Percentiles rank a stretch among this genome's conserved stretches.
phyloP scores from a whole-genome alignment of 306 rosid species.

The Glycine soja region DNA sequence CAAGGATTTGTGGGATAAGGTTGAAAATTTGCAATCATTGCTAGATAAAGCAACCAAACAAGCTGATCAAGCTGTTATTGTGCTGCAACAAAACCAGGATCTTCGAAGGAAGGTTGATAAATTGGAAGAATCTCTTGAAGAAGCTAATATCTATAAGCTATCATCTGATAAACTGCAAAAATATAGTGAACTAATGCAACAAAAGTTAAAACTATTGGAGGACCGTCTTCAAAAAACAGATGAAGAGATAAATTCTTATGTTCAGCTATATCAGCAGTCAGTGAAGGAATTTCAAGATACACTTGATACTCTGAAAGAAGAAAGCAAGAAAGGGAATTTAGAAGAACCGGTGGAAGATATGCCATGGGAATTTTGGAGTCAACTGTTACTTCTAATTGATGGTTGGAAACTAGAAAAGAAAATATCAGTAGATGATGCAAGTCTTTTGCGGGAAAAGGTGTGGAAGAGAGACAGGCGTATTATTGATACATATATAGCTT shows the following conservation, averaged over 20 bases:
- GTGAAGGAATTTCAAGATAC: constrained; percentile 85
- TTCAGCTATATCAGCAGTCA: constrained; percentile 87
- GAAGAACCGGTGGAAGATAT: constrained; percentile 83
- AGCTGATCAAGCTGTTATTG: constrained; percentile 73
- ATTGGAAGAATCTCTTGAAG: constrained; percentile 81
- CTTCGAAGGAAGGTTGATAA: constrained; percentile 77
- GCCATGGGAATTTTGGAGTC: constrained; percentile 97
- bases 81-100: constrained; percentile 84
- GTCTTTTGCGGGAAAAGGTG: constrained; percentile 75
- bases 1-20: constrained; percentile 68
- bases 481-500: constrained; percentile 66
- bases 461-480: constrained; percentile 80
- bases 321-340: constrained; percentile 69
- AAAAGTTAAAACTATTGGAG: constrained; percentile 78
- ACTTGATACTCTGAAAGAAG: constrained; percentile 69
- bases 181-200: constrained; percentile 73
- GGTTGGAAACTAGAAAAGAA: constrained; percentile 93
- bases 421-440: constrained; percentile 72
- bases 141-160: constrained; percentile 65
- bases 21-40: constrained; percentile 70
- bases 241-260: constrained; percentile 78
- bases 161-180: constrained; percentile 83
- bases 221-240: constrained; percentile 83
- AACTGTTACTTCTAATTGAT: constrained; percentile 80
- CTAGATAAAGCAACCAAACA: constrained; percentile 79